phyloP scores from a whole-genome alignment of 768 basidiomycete species.

The Mycena albidolilacea region DNA sequence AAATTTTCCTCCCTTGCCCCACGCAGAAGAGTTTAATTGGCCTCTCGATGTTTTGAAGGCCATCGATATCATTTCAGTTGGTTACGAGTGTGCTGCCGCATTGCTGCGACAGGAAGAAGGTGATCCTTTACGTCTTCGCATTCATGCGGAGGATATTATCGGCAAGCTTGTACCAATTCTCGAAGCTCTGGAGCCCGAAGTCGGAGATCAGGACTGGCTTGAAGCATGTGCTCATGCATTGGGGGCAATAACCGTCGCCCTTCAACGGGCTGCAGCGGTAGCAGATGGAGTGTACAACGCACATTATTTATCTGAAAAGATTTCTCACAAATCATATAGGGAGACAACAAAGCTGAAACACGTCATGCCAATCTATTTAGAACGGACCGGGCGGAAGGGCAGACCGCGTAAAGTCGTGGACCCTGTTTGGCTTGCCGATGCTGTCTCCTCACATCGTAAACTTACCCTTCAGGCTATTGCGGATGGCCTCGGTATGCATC shows the following conservation, averaged over 20 bases:
- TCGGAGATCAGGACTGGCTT: conserved; percentile 5
- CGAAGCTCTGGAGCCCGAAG: background rate
- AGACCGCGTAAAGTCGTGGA: conserved; percentile 34
- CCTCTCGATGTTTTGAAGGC: conserved; percentile 6
- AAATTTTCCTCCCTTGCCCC: background rate
- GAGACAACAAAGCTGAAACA: background rate
- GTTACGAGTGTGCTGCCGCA: background rate
- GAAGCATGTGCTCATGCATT: background rate
- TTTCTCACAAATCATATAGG: background rate
- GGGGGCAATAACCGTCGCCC: background rate
- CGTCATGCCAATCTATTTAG: background rate
- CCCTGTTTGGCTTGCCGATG: conserved; percentile 34
- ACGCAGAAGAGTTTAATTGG: conserved; percentile 1
- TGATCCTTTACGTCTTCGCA: conserved; percentile 10
- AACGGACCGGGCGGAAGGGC: conserved; percentile 7
- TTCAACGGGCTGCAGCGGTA: conserved; percentile 2
- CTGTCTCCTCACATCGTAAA: conserved; percentile 25
- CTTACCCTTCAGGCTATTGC: conserved; percentile 37
- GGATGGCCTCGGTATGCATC: conserved; percentile 33
- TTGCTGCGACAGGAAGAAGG: conserved; percentile 14
- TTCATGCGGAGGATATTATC: conserved; percentile 7
- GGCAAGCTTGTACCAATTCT: conserved; percentile 2
- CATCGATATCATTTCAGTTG: background rate
- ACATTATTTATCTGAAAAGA: background rate
- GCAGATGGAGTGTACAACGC: conserved; percentile 7